Percentiles rank a stretch among this genome's conserved stretches.
Conservation (phyloP, 257 asterid genomes). For the Nemophila menziesii region DNA sequence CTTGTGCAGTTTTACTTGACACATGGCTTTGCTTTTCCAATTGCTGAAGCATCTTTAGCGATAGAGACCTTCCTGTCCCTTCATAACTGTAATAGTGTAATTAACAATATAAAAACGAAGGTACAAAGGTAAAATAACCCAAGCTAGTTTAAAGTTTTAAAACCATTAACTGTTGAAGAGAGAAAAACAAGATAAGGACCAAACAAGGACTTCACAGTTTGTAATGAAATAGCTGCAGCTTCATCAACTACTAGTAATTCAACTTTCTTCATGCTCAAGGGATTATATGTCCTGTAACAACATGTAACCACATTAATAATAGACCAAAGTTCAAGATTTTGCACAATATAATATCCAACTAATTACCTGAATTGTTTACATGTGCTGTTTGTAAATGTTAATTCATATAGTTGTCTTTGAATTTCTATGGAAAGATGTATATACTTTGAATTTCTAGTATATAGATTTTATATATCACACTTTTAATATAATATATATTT, state of each 20-base stretch:
- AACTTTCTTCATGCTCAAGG: constrained; percentile 11
- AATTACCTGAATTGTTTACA: constrained; percentile 13
- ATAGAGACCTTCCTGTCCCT: constrained; percentile 19
- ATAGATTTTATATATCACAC: too few species aligned
- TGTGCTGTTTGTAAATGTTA: constrained; percentile 10
- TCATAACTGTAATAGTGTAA: constrained; percentile 16
- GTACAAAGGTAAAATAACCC: too few species aligned
- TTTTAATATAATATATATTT: too few species aligned
- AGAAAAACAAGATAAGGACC: constrained; percentile 11
- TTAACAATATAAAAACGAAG: neutral
- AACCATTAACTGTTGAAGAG: constrained; percentile 15
- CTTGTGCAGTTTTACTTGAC: constrained; percentile 3
- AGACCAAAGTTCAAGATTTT: neutral
- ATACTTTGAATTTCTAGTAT: constrained; percentile 7
- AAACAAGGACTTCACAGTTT: constrained; percentile 9
- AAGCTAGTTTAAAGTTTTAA: neutral
- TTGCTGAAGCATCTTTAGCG: constrained; percentile 9
- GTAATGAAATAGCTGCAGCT: constrained; percentile 14
- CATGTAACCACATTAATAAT: neutral
- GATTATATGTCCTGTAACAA: constrained; percentile 8
- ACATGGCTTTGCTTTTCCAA: constrained; percentile 6
- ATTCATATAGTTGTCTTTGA: constrained; percentile 6
- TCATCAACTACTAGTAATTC: constrained; percentile 14
- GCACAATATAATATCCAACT: neutral
- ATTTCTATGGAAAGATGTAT: too few species aligned